These are phyloP conservation scores for Ceriops decandra DNA, from an alignment of 345 rosid genomes.

Conservation along the genomic window DNA sequence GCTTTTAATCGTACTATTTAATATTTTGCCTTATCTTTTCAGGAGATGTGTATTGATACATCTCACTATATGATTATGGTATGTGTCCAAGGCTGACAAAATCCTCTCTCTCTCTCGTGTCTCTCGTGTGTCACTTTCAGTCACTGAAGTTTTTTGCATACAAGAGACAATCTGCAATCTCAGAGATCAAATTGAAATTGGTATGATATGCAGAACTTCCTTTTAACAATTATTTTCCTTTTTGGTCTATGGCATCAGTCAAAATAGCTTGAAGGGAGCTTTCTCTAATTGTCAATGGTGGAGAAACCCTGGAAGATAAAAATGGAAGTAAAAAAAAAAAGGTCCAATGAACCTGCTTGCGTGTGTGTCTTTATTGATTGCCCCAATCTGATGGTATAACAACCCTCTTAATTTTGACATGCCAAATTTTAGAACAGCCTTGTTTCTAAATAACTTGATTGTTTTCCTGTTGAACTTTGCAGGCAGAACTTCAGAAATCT, in stretches of 20 bases:
- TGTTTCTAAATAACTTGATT: background rate
- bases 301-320: background rate
- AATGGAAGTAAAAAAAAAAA: background rate
- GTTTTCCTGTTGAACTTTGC: conserved; percentile 8
- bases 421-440: background rate
- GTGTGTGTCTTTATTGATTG: background rate
- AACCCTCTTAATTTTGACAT: background rate
- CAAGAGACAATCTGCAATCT: conserved; percentile 43
- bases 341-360: background rate
- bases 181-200: conserved; percentile 50
- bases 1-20: background rate
- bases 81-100: background rate
- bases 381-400: background rate
- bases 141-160: conserved; percentile 68
- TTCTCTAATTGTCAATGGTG: background rate
- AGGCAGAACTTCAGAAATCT: conserved; percentile 31
- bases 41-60: background rate
- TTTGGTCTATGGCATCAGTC: background rate
- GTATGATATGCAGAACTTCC: conserved; percentile 30
- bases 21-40: background rate
- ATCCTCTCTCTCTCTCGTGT: background rate
- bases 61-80: background rate
- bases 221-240: background rate
- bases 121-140: conserved; percentile 29
- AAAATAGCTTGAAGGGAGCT: background rate